These are phyloP conservation scores for Fragaria iinumae DNA, from an alignment of 306 rosid species.

Conservation along the genomic window DNA sequence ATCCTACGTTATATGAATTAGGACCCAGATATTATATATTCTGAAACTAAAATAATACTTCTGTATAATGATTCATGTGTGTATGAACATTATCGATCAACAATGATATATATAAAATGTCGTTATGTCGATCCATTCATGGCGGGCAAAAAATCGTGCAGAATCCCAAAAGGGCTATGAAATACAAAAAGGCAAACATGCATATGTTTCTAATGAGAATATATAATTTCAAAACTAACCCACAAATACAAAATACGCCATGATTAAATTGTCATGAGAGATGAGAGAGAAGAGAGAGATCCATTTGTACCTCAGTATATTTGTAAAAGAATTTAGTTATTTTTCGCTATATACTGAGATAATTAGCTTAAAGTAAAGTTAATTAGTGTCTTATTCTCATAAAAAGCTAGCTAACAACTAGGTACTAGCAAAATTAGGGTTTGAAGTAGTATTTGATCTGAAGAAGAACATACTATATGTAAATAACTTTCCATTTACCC, in stretches of 20 bases:
- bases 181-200: slow-evolving; percentile 13
- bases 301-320: slow-evolving; percentile 4
- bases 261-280: slow-evolving; percentile 11
- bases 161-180: slow-evolving; percentile 21
- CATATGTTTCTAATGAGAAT: slow-evolving; percentile 2
- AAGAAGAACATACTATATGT: neutral
- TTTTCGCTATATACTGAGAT: neutral
- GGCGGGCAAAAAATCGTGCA: slow-evolving; percentile 30
- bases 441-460: neutral
- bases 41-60: neutral
- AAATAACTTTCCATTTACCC: neutral
- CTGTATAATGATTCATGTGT: neutral
- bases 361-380: slow-evolving; percentile 16
- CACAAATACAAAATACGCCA: slow-evolving; percentile 11
- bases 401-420: neutral
- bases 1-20: neutral
- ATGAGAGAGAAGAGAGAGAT: slow-evolving; percentile 9
- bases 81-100: neutral
- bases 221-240: slow-evolving; percentile 13
- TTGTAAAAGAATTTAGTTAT: neutral
- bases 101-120: neutral
- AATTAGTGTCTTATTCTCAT: slow-evolving; percentile 2
- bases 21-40: neutral
- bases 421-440: slow-evolving; percentile 32
- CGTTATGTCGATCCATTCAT: slow-evolving; percentile 19